Percentiles rank a stretch among this genome's conserved stretches.
Conservation (phyloP, 2,329 filamentous ascomycete species). For the Claviceps humidiphila region DNA sequence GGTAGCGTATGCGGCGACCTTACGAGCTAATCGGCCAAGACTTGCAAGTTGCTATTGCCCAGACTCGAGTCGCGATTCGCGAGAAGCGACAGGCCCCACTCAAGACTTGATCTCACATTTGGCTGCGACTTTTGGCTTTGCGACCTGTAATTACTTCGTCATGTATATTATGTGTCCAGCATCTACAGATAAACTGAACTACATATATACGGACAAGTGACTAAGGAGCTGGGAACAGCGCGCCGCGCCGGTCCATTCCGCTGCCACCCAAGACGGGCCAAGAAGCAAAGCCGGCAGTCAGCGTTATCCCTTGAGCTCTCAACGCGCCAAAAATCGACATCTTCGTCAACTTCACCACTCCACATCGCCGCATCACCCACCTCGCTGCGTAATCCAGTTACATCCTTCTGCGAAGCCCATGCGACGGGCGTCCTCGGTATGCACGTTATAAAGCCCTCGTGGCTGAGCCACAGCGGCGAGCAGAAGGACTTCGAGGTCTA, state of each 20-base stretch:
- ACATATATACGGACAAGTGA: too few species aligned
- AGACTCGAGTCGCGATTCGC: too few species aligned
- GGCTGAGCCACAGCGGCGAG: constrained; percentile 93
- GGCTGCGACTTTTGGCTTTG: too few species aligned
- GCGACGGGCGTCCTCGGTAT: constrained; percentile 29
- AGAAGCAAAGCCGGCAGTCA: not conserved
- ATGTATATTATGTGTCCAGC: too few species aligned
- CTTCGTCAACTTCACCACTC: not conserved
- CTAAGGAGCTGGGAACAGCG: not conserved
- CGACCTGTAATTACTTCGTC: too few species aligned
- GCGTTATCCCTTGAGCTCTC: not conserved
- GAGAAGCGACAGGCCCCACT: too few species aligned
- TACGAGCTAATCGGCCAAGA: too few species aligned
- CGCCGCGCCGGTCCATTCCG: not conserved
- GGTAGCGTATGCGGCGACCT: too few species aligned
- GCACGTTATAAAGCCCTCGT: constrained; percentile 87
- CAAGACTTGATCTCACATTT: too few species aligned
- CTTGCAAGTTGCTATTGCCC: too few species aligned
- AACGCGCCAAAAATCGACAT: not conserved
- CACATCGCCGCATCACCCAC: not conserved
- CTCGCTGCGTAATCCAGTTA: not conserved
- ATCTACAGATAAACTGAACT: too few species aligned
- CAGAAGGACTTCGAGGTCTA: constrained; percentile 98
- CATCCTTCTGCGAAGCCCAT: constrained; percentile 3
- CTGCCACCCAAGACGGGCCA: not conserved